Percentiles rank a stretch among this genome's conserved stretches.
Conservation (phyloP, 2,329 filamentous ascomycete species). For the Ilyonectria sp. region DNA sequence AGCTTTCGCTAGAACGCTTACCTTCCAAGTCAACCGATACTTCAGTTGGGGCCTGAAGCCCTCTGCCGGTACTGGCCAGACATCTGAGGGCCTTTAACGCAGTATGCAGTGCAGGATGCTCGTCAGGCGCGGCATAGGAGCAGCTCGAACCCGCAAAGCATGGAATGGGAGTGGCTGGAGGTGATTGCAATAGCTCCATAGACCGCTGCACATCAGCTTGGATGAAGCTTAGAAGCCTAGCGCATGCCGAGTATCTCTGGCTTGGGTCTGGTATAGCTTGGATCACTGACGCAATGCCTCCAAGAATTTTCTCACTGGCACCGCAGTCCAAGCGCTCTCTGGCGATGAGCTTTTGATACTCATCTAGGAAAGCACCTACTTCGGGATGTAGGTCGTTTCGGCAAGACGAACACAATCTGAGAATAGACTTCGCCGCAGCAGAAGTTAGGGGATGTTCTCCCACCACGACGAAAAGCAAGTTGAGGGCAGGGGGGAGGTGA, state of each 20-base stretch:
- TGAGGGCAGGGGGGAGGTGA: constrained; percentile 79
- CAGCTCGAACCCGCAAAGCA: constrained; percentile 47
- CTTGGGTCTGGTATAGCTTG: constrained; percentile 77
- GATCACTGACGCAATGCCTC: constrained; percentile 81
- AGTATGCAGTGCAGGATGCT: constrained; percentile 64
- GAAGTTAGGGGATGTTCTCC: constrained; percentile 73
- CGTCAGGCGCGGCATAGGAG: constrained; percentile 52
- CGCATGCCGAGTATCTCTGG: constrained; percentile 66
- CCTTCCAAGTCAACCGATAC: constrained; percentile 77
- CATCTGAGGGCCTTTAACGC: constrained; percentile 74
- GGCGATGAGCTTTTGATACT: constrained; percentile 78
- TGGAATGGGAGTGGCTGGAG: constrained; percentile 28
- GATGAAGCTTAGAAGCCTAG: constrained; percentile 62
- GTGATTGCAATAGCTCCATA: constrained; percentile 38
- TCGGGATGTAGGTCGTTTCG: constrained; percentile 78
- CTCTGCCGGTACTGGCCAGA: constrained; percentile 79
- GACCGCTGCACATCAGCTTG: constrained; percentile 66
- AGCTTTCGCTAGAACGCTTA: constrained; percentile 46
- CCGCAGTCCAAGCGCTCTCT: constrained; percentile 70
- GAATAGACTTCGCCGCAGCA: constrained; percentile 82
- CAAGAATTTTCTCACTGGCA: constrained; percentile 81
- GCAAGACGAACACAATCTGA: constrained; percentile 82
- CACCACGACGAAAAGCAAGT: constrained; percentile 81
- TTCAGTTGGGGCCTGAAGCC: constrained; percentile 79
- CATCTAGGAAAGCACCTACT: constrained; percentile 77